phyloP scores from a whole-genome alignment of 2,329 filamentous ascomycete genomes.

The Xylariomycetidae sp. region DNA sequence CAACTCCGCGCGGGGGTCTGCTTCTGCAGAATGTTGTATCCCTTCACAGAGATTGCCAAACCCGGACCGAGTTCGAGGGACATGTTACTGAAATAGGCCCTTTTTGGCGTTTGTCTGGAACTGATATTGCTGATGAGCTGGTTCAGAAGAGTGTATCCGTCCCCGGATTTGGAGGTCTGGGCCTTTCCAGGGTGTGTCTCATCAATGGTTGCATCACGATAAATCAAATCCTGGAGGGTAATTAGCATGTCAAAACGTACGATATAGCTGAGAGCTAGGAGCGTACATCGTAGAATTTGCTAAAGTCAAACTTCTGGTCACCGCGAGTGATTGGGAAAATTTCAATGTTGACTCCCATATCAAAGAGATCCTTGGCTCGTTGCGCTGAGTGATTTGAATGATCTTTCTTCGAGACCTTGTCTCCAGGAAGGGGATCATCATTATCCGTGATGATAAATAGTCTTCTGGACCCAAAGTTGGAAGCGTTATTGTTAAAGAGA shows the following conservation, averaged over 20 bases:
- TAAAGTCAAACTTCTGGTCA: conserved; percentile 69
- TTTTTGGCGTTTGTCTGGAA: conserved; percentile 80
- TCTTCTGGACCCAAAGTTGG: conserved; percentile 87
- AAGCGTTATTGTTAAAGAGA: conserved; percentile 89
- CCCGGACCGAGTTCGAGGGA: conserved; percentile 82
- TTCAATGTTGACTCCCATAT: conserved; percentile 86
- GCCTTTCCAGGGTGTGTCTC: conserved; percentile 56
- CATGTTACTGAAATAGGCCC: conserved; percentile 82
- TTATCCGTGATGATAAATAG: conserved; percentile 97
- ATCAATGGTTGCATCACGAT: conserved; percentile 69
- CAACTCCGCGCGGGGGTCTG: conserved; percentile 78
- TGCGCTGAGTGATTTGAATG: conserved; percentile 79
- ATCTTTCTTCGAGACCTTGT: conserved; percentile 68
- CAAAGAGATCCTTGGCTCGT: conserved; percentile 90
- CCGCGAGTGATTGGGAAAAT: conserved; percentile 79
- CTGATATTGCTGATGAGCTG: conserved; percentile 84
- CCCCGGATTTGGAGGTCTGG: conserved; percentile 61
- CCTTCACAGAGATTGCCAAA: conserved; percentile 84
- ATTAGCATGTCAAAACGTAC: conserved; percentile 16
- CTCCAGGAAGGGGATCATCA: conserved; percentile 73
- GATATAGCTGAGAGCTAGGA: too few species aligned
- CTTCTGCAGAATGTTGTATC: conserved; percentile 82
- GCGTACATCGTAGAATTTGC: conserved; percentile 85
- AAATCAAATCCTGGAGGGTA: conserved; percentile 72
- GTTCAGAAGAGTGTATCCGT: conserved; percentile 74